Evolutionary conservation across 257 asterid genomes (phyloP).

Genomic region (Verbascum thapsus): DNA sequence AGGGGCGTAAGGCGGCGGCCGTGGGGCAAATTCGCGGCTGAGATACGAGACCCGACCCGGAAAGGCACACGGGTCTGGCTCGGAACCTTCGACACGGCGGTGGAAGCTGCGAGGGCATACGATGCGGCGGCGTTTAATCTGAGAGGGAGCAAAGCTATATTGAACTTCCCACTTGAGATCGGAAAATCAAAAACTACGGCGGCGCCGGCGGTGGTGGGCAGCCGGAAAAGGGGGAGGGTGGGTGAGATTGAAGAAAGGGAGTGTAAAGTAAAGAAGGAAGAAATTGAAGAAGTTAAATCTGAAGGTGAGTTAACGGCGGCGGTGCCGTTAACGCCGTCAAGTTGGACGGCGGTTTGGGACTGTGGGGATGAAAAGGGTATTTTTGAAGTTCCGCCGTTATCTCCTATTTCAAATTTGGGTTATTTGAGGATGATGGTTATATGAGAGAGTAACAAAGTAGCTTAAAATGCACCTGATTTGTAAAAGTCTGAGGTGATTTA

Average conservation of each 20-base stretch:
- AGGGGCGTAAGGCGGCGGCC: slow-evolving; percentile 46
- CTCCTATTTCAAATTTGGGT: slow-evolving; percentile 40
- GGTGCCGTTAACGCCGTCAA: slow-evolving; percentile 54
- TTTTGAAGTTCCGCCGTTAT: slow-evolving; percentile 54
- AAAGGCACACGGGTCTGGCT: slow-evolving; percentile 49
- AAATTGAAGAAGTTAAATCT: neutral
- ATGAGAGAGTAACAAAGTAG: neutral
- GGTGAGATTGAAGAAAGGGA: slow-evolving; percentile 30
- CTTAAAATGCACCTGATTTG: no score
- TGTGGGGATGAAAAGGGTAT: slow-evolving; percentile 52
- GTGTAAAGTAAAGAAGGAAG: slow-evolving; percentile 17
- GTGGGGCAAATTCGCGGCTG: slow-evolving; percentile 49
- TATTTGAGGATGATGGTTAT: slow-evolving; percentile 30
- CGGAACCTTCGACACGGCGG: slow-evolving; percentile 44
- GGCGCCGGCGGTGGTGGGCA: neutral
- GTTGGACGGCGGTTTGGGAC: slow-evolving; percentile 61
- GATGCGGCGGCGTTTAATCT: slow-evolving; percentile 45
- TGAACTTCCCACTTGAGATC: slow-evolving; percentile 57
- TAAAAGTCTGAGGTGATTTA: no score
- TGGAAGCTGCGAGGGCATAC: slow-evolving; percentile 47
- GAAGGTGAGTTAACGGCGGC: slow-evolving; percentile 21
- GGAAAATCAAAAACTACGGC: slow-evolving; percentile 22
- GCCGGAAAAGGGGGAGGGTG: slow-evolving; percentile 39
- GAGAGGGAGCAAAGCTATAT: slow-evolving; percentile 42
- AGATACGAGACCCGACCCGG: slow-evolving; percentile 45